Conservation (phyloP, 2,329 filamentous ascomycete species). For the Ascomycota sp. region DNA sequence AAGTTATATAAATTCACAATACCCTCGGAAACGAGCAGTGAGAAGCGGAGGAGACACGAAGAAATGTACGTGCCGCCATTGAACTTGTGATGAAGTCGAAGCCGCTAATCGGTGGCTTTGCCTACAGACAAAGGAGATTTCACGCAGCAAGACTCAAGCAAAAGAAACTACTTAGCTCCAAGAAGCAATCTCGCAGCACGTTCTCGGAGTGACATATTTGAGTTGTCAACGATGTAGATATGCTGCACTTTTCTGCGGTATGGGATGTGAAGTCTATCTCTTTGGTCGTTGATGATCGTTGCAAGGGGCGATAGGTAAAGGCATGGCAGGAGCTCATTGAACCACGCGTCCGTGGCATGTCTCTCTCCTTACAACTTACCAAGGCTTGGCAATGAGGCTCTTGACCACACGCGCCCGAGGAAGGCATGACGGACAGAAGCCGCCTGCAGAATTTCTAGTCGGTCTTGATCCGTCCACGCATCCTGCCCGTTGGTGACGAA, state of each 20-base stretch:
- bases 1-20: constrained; percentile 25
- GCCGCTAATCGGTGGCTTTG: not conserved
- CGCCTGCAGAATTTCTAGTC: too few relatives aligned
- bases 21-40: constrained; percentile 23
- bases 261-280: too few relatives aligned
- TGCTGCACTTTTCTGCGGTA: too few relatives aligned
- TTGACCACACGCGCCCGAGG: not conserved
- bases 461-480: too few relatives aligned
- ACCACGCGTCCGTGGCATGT: too few relatives aligned
- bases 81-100: not conserved
- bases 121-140: constrained; percentile 22
- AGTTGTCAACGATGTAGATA: too few relatives aligned
- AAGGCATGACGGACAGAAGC: not conserved
- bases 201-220: constrained; percentile 6
- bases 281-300: too few relatives aligned
- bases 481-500: too few relatives aligned
- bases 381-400: not conserved
- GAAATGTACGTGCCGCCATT: constrained; percentile 17
- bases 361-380: too few relatives aligned
- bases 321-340: too few relatives aligned
- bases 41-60: constrained; percentile 27
- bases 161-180: constrained; percentile 28
- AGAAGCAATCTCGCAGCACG: constrained; percentile 26
- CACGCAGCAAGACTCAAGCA: constrained; percentile 21
- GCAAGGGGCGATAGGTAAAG: too few relatives aligned